Base-by-base conservation (phyloP, 345 rosid genomes). In the Euphorbia tirucalli region DNA sequence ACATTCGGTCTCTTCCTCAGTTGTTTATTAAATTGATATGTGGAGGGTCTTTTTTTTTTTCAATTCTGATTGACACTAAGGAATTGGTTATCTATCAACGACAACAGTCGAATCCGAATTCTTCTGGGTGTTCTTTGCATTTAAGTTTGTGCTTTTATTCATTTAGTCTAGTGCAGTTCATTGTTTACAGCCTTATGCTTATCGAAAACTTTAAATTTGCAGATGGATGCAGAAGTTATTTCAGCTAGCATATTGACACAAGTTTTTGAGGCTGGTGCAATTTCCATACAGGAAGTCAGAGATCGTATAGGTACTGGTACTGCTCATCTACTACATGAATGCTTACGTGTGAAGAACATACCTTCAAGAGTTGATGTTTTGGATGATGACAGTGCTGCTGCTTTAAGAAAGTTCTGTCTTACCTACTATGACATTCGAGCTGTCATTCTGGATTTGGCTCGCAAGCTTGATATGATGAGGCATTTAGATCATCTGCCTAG, bases 181-280 rank as follows among this genome's bases (percentile, higher is more conserved):
- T 1, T n/a, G 21, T 52, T 52, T 6, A 15, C 25, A 41, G 44
- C 30, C 30, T 48, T 60, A 5, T 43, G 14, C 8, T 16, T 56
- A 32, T 10, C 16, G 9, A 63, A 4, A 63, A 11, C 67, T 56
- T 69, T 19, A 49, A 31, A 21, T 56, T 58, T 74, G 74, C 80
- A 94, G 96, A 92, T 94, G 98, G 97, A 92, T 78, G 96, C 93
- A 13, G 97, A 94, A 83, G 97, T 92, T n/a, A 90, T 94, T 69
- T 94, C 98, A 13, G 96, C 97, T 37, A 88, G 96, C 44, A 74
- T 94, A 66, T 64, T 94, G 78, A 81, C 85, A 46, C 93, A 89
- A 57, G 86, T 80, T 22, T 75, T 94, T 8, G 93, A 89, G 65
- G 87, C 86, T 0, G 87, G 92, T 50, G 92, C 82, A 0, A 79